Conservation (phyloP, 2,329 filamentous ascomycete genomes). For the Fusarium paranaense region DNA sequence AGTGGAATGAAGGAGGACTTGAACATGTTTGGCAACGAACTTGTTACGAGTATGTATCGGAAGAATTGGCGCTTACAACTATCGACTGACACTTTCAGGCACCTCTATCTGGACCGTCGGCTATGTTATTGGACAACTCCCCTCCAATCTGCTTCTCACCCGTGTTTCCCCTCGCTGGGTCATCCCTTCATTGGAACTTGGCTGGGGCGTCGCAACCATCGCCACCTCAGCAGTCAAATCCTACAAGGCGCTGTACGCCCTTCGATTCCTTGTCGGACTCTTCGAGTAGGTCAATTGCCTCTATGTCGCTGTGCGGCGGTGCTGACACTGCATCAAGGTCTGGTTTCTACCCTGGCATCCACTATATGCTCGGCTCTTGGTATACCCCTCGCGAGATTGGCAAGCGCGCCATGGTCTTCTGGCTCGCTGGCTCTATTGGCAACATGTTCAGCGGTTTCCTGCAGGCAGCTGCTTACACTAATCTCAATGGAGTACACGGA, state of each 20-base stretch:
- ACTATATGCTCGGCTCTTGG: constrained; percentile 40
- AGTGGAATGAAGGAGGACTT: constrained; percentile 41
- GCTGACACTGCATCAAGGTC: constrained; percentile 6
- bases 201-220: constrained; percentile 33
- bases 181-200: constrained; percentile 28
- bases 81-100: neutral
- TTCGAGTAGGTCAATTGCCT: constrained; percentile 20
- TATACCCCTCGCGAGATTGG: constrained; percentile 38
- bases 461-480: constrained; percentile 28
- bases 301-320: neutral
- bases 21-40: constrained; percentile 31
- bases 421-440: constrained; percentile 29
- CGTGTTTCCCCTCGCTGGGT: constrained; percentile 28
- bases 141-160: constrained; percentile 26
- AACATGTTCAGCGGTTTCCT: constrained; percentile 30
- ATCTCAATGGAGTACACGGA: constrained; percentile 26
- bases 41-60: constrained; percentile 33
- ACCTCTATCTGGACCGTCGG: constrained; percentile 32
- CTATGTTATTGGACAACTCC: constrained; percentile 34
- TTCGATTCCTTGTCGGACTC: constrained; percentile 29
- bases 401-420: constrained; percentile 35
- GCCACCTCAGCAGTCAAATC: constrained; percentile 20
- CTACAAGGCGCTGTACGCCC: constrained; percentile 21
- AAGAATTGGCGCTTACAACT: neutral
- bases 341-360: constrained; percentile 31